Conservation (phyloP, 371 early-diverging fungal genomes). For the Mortierella sp. region DNA sequence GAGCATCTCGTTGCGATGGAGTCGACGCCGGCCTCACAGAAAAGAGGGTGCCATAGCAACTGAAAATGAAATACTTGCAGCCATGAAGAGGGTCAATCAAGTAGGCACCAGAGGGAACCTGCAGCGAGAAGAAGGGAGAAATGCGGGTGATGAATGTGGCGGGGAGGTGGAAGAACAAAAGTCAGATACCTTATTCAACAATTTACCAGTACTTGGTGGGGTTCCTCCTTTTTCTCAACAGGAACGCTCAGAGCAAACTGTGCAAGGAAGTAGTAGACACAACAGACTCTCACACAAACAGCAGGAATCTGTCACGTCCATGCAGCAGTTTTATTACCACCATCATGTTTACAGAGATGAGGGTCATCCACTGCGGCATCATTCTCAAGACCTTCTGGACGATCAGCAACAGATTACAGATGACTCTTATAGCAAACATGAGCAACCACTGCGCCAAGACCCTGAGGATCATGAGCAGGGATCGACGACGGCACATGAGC, state of each 20-base stretch:
- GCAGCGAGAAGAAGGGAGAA: no score
- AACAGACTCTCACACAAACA: slow-evolving; percentile 14
- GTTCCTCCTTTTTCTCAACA: no score
- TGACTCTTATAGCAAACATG: background rate
- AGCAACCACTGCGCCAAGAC: background rate
- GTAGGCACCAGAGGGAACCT: background rate
- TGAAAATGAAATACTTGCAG: slow-evolving; percentile 28
- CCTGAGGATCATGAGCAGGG: background rate
- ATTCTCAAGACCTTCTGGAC: background rate
- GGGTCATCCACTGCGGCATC: background rate
- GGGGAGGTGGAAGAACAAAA: no score
- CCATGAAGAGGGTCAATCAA: slow-evolving; percentile 27
- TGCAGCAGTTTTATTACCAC: slow-evolving; percentile 39
- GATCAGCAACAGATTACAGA: no score
- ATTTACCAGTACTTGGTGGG: no score
- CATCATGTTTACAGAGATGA: slow-evolving; percentile 6
- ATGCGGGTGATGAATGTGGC: no score
- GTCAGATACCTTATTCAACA: no score
- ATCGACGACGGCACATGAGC: no score
- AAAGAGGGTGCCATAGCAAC: background rate
- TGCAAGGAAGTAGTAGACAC: no score
- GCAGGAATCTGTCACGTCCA: slow-evolving; percentile 38
- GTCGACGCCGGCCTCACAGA: slow-evolving; percentile 11
- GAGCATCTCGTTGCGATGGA: slow-evolving; percentile 7
- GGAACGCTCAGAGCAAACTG: no score